Evolutionary conservation across 148 eudicot species (phyloP).

Genomic region (Silene uniflora): DNA sequence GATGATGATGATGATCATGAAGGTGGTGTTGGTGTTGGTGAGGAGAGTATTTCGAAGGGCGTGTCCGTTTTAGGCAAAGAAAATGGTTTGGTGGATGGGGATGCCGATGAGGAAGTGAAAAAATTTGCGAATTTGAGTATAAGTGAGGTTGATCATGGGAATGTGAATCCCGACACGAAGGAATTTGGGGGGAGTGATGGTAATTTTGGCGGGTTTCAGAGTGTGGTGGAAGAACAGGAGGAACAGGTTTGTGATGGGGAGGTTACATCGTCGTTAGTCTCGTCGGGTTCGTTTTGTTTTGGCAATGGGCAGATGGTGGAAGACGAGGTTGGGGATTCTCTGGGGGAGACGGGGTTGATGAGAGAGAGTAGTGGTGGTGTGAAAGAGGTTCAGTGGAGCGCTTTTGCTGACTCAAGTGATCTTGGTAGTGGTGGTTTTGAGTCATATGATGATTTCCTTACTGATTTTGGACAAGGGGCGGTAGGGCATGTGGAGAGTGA

Average conservation of each 20-base stretch:
- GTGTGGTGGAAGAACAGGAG: slow-evolving; percentile 12
- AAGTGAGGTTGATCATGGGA: slow-evolving; percentile 27
- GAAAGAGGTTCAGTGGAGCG: slow-evolving; percentile 87
- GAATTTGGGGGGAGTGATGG: slow-evolving; percentile 10
- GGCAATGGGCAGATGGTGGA: slow-evolving; percentile 34
- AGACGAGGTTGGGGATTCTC: slow-evolving; percentile 27
- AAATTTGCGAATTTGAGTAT: slow-evolving; percentile 55
- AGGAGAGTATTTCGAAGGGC: slow-evolving; percentile 17
- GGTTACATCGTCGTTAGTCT: slow-evolving; percentile 26
- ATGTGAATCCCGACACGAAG: slow-evolving; percentile 23
- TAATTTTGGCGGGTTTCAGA: slow-evolving; percentile 11
- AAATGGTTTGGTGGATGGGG: slow-evolving; percentile 29
- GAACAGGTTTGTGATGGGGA: slow-evolving; percentile 20
- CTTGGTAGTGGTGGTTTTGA: slow-evolving; percentile 47
- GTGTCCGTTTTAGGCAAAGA: not conserved
- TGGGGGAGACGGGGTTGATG: slow-evolving; percentile 26
- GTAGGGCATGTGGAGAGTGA: slow-evolving; percentile 33
- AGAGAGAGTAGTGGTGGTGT: slow-evolving; percentile 42
- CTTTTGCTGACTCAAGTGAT: slow-evolving; percentile 46
- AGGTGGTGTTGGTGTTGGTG: slow-evolving; percentile 26
- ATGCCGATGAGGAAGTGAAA: slow-evolving; percentile 32
- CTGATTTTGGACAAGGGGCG: slow-evolving; percentile 42
- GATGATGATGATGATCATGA: slow-evolving; percentile 78
- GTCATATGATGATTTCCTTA: slow-evolving; percentile 72
- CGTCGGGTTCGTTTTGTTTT: slow-evolving; percentile 37